phyloP scores from a whole-genome alignment of 345 rosid species.

The Gossypium arboreum region DNA sequence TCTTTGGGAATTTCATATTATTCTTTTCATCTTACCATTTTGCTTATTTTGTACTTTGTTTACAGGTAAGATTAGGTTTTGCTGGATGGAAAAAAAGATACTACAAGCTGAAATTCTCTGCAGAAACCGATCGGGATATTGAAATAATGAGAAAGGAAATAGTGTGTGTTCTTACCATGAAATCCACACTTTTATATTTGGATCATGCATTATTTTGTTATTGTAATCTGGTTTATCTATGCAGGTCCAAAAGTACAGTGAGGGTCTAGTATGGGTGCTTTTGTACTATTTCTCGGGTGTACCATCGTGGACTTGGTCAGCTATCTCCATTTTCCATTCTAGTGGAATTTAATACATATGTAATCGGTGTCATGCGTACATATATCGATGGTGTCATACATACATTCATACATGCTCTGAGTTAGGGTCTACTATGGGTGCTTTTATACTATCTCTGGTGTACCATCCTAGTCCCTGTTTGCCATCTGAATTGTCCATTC shows the following conservation, averaged over 20 bases:
- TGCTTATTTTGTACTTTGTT: neutral
- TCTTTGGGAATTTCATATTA: neutral
- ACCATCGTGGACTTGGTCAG: constrained; percentile 31
- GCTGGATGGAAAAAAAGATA: constrained; percentile 27
- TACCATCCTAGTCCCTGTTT: too few relatives aligned
- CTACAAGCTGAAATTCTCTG: constrained; percentile 23
- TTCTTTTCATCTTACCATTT: neutral
- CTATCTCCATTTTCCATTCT: too few relatives aligned
- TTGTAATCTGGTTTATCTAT: neutral
- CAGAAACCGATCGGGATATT: neutral
- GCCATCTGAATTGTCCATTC: neutral
- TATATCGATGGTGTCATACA: too few relatives aligned
- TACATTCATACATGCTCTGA: neutral
- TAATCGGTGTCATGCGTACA: too few relatives aligned
- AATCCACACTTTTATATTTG: neutral
- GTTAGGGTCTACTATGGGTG: neutral
- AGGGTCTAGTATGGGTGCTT: constrained; percentile 28
- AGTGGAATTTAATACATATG: too few relatives aligned
- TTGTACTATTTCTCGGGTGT: constrained; percentile 26
- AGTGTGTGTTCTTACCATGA: constrained; percentile 1
- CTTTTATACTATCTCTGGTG: neutral
- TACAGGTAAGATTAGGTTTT: constrained; percentile 21
- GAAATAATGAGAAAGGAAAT: constrained; percentile 18
- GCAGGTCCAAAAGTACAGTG: constrained; percentile 24
- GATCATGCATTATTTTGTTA: neutral